A percentile compares a stretch with the other conserved stretches of the same genome.
Evolutionary conservation across 1,284 basidiomycete species (phyloP).

Genomic region (Pseudozyma pruni): DNA sequence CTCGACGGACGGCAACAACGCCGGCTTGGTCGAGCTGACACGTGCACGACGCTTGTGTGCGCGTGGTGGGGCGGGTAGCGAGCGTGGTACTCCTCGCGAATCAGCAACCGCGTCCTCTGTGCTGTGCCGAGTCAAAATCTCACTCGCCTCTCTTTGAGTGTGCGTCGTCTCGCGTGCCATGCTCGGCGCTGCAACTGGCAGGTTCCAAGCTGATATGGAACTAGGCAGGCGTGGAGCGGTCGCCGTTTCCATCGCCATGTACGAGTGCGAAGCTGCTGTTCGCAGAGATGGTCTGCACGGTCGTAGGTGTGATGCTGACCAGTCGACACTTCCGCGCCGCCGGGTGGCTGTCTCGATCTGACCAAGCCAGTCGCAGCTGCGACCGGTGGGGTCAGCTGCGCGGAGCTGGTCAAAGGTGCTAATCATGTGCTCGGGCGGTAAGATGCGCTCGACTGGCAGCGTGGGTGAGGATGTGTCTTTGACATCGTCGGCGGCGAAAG

Average conservation of each 20-base stretch:
- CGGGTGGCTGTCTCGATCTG: slow-evolving; percentile 14
- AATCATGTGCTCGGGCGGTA: slow-evolving; percentile 55
- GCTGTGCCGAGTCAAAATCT: too few species aligned
- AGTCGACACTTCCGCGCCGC: slow-evolving; percentile 16
- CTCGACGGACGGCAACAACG: background rate
- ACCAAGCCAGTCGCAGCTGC: slow-evolving; percentile 28
- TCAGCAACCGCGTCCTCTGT: background rate
- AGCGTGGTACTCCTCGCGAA: background rate
- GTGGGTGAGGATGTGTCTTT: slow-evolving; percentile 1
- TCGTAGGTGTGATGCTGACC: background rate
- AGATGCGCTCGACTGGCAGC: slow-evolving; percentile 35
- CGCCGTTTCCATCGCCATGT: slow-evolving; percentile 8
- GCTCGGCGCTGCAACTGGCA: background rate
- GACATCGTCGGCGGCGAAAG: background rate
- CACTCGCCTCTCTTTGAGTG: too few species aligned
- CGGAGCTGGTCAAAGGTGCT: slow-evolving; percentile 46
- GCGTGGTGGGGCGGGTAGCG: slow-evolving; percentile 30
- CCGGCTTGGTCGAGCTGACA: background rate
- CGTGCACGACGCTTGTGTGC: slow-evolving; percentile 14
- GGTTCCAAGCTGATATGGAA: slow-evolving; percentile 16
- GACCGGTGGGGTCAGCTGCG: slow-evolving; percentile 17
- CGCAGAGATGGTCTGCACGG: slow-evolving; percentile 3
- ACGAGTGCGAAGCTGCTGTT: slow-evolving; percentile 9
- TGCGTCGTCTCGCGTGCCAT: background rate
- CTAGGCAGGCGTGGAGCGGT: slow-evolving; percentile 4